phyloP scores from a whole-genome alignment of 306 rosid genomes.

The Acacia confusa region DNA sequence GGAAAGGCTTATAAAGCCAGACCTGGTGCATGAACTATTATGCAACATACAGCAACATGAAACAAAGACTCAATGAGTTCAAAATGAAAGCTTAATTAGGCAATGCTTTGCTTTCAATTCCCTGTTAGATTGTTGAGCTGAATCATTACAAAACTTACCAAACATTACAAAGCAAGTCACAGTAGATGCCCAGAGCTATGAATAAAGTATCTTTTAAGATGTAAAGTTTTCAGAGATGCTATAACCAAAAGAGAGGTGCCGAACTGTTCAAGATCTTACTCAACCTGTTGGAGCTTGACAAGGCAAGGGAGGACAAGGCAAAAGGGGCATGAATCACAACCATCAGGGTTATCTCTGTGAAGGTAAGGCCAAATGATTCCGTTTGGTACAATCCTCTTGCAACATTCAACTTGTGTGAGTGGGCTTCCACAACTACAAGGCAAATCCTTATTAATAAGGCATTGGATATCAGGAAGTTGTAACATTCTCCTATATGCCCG shows the following conservation, averaged over 20 bases:
- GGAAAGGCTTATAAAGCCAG: background rate
- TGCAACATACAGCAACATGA: background rate
- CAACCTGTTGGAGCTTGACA: conserved; percentile 94
- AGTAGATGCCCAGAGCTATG: conserved; percentile 7
- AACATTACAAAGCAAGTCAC: background rate
- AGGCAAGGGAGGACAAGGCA: conserved; percentile 97
- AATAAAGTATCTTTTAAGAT: conserved; percentile 14
- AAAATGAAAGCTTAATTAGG: background rate
- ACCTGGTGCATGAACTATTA: background rate
- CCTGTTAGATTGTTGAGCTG: conserved; percentile 3
- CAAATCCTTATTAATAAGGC: conserved; percentile 82
- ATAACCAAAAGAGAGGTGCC: conserved; percentile 16
- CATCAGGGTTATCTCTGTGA: conserved; percentile 81
- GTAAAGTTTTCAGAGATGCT: conserved; percentile 20
- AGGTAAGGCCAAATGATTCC: conserved; percentile 90
- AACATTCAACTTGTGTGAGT: conserved; percentile 85
- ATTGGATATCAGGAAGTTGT: conserved; percentile 86
- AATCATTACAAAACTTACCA: conserved; percentile 24
- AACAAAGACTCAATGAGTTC: conserved; percentile 3
- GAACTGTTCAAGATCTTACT: conserved; percentile 31
- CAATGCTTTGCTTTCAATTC: conserved; percentile 2
- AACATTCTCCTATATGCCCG: conserved; percentile 84
- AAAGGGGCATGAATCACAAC: conserved; percentile 96
- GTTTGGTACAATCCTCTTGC: conserved; percentile 80
- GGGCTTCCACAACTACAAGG: conserved; percentile 95